Evolutionary conservation across 805 yeast species (phyloP).

Genomic region (Ogataea pini): DNA sequence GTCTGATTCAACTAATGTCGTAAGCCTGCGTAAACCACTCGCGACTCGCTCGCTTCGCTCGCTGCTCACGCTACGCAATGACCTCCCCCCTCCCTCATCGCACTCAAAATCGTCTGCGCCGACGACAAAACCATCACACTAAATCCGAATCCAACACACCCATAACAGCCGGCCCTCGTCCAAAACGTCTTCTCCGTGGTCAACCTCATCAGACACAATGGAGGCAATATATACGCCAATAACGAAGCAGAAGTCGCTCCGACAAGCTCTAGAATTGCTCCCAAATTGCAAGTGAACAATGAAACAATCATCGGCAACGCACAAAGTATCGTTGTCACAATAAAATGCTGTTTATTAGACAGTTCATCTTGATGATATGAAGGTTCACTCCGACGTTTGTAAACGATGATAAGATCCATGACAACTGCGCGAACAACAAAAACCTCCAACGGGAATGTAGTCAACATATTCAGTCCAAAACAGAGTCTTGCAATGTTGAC

Average conservation of each 20-base stretch:
- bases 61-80: slow-evolving; percentile 45
- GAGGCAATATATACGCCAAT: slow-evolving; percentile 91
- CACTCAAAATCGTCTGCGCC: slow-evolving; percentile 60
- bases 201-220: slow-evolving; percentile 73
- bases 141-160: slow-evolving; percentile 70
- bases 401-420: slow-evolving; percentile 53
- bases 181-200: slow-evolving; percentile 43
- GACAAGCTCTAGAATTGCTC: slow-evolving; percentile 83
- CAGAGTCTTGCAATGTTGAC: slow-evolving; percentile 88
- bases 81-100: slow-evolving; percentile 43
- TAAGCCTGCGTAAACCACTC: neutral
- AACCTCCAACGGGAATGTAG: slow-evolving; percentile 87
- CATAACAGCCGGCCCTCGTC: slow-evolving; percentile 57
- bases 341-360: slow-evolving; percentile 51
- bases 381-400: slow-evolving; percentile 19
- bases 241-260: slow-evolving; percentile 93
- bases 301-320: slow-evolving; percentile 73
- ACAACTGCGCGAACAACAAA: slow-evolving; percentile 88
- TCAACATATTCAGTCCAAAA: slow-evolving; percentile 89
- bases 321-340: slow-evolving; percentile 66
- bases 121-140: slow-evolving; percentile 81
- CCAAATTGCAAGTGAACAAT: slow-evolving; percentile 80
- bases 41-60: neutral
- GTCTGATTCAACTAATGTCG: no score
- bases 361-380: slow-evolving; percentile 22